These are phyloP conservation scores for Knoxdaviesia proteae DNA, from an alignment of 2,329 filamentous ascomycete species.

Conservation along the genomic window DNA sequence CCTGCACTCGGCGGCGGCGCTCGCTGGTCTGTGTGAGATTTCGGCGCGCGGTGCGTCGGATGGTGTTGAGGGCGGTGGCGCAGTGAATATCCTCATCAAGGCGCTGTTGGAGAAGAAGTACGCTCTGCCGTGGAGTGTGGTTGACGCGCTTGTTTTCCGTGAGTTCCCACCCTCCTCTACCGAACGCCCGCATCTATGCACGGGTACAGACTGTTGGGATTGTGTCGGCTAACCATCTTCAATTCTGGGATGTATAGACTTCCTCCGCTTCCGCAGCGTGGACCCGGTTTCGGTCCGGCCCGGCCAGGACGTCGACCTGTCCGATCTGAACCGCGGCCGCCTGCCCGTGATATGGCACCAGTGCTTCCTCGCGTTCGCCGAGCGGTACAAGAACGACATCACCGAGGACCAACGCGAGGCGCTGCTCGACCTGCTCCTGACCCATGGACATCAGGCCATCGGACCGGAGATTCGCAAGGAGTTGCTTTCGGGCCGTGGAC, in stretches of 20 bases:
- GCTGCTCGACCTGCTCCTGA: conserved; percentile 66
- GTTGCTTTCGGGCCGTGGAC: conserved; percentile 66
- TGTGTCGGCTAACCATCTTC: not conserved
- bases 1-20: conserved; percentile 73
- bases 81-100: conserved; percentile 89
- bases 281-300: conserved; percentile 35
- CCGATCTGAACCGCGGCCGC: conserved; percentile 34
- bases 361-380: conserved; percentile 74
- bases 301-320: conserved; percentile 27
- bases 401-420: conserved; percentile 89
- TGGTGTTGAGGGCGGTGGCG: conserved; percentile 68
- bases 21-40: conserved; percentile 86
- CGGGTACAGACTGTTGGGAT: not conserved
- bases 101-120: conserved; percentile 92
- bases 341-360: conserved; percentile 95
- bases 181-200: not conserved
- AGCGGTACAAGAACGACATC: conserved; percentile 88
- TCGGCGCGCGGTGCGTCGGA: conserved; percentile 72
- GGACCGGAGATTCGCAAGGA: conserved; percentile 82
- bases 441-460: conserved; percentile 69
- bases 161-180: conserved; percentile 1
- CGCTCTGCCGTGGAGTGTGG: conserved; percentile 80
- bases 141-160: conserved; percentile 74
- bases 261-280: conserved; percentile 64
- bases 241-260: conserved; percentile 32